These are phyloP conservation scores for Phlebiopsis gigantea DNA, from an alignment of 768 basidiomycete species.

Conservation along the genomic window DNA sequence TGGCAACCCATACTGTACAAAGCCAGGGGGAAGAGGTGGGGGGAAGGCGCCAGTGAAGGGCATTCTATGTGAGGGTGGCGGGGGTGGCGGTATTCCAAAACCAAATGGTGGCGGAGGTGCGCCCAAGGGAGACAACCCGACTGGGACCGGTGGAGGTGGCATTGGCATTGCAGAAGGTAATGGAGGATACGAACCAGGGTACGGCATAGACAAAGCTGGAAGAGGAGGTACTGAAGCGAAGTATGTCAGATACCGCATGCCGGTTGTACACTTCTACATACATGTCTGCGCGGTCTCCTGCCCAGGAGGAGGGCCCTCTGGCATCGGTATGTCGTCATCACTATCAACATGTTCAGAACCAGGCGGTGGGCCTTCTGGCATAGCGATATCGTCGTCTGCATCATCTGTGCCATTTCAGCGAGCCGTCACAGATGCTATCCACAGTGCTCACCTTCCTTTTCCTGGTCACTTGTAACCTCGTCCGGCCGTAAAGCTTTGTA, in stretches of 20 bases:
- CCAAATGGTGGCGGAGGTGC: constrained; percentile 6
- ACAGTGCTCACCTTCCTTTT: constrained; percentile 38
- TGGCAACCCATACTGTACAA: constrained; percentile 19
- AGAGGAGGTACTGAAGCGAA: constrained; percentile 15
- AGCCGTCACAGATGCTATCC: neutral
- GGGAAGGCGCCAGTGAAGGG: constrained; percentile 4
- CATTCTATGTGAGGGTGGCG: constrained; percentile 19
- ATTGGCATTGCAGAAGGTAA: constrained; percentile 8
- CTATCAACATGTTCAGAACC: constrained; percentile 43
- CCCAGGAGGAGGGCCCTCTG: constrained; percentile 66
- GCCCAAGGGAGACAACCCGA: neutral
- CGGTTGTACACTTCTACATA: too few species aligned
- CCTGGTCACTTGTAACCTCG: constrained; percentile 38
- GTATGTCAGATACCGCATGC: neutral
- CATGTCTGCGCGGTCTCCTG: neutral
- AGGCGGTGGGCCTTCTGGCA: constrained; percentile 65
- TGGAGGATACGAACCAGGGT: too few species aligned
- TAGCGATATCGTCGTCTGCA: constrained; percentile 54
- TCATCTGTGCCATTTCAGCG: neutral
- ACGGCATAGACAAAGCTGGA: constrained; percentile 13
- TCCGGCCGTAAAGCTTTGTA: constrained; percentile 51
- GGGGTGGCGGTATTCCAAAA: constrained; percentile 17
- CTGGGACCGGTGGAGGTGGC: constrained; percentile 11
- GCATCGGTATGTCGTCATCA: constrained; percentile 88
- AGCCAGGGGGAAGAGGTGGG: constrained; percentile 29